Base-by-base conservation (phyloP, 2,329 filamentous ascomycete genomes). In the Xylariomycetidae sp. region DNA sequence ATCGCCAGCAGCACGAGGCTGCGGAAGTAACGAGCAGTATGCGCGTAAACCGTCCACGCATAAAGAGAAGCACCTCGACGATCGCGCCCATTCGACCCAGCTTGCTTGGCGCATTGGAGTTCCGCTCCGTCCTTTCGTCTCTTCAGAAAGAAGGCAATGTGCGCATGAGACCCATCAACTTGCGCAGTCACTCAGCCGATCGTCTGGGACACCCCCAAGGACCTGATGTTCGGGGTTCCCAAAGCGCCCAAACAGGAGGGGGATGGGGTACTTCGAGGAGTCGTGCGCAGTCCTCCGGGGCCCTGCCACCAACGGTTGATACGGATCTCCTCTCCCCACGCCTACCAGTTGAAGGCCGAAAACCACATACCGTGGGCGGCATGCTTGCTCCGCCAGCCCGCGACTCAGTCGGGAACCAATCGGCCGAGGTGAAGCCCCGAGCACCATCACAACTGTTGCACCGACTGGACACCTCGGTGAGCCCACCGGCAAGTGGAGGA, bases 21-120 rank as follows among this genome's bases (percentile, higher is more conserved):
- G 87, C 87, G 14, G 89, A 96, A 58, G 76, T 98, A 54, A 82
- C 83, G 24, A 92, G 81, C 57, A 95, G 87, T 57, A 98, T 98
- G 92, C 83, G 90, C 36, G 72, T 96, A 18, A 79, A 79, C 45
- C 76, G 87, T 15, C 77, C 85, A 1, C 65, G 67, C 19, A 70
- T 76, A 29, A 71, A 71, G 27, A 74, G 79, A 42, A 77, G 82
- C 45, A 82, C 81, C 44, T 87, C 84, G 0, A 72, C 86, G 2
- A 74, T 89, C 40, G 90, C 81, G 6, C 84, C 88, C 0, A 95
- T 98, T 42, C 75, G 92, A 26, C 90, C 92, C 2, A 96, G 92
- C 65, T 66, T 98, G 29, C 82, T 98, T 4, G 92, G 92, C 26
- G 92, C 86, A 7, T 68, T 98, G 37, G 92, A 98, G 60, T 98